Conservation (phyloP, 768 basidiomycete genomes). For the Phlegmacium glaucopus region DNA sequence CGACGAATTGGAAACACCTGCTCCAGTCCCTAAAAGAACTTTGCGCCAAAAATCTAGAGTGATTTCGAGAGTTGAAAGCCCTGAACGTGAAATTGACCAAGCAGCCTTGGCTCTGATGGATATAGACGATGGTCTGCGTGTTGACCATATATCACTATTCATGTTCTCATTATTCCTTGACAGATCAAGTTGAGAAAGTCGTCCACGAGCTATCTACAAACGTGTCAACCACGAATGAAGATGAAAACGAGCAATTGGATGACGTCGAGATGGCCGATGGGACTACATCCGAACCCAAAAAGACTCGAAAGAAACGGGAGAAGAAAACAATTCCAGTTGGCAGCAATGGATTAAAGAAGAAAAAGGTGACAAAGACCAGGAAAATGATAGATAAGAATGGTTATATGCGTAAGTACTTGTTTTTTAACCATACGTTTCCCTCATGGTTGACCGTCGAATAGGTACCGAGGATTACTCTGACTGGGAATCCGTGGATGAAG, state of each 20-base stretch:
- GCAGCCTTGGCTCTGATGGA: conserved; percentile 32
- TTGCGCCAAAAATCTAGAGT: conserved; percentile 30
- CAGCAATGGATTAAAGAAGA: conserved; percentile 74
- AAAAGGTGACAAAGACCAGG: conserved; percentile 56
- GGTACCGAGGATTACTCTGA: conserved; percentile 78
- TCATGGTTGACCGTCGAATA: conserved; percentile 22
- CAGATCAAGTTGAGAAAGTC: conserved; percentile 18
- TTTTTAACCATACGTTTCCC: neutral
- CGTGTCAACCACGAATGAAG: conserved; percentile 18
- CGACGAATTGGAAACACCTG: conserved; percentile 47
- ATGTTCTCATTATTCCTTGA: neutral
- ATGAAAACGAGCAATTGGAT: conserved; percentile 26
- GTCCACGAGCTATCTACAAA: conserved; percentile 15
- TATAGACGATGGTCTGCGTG: conserved; percentile 13
- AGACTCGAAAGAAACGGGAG: conserved; percentile 48
- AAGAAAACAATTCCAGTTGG: conserved; percentile 74
- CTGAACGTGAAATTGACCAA: conserved; percentile 37
- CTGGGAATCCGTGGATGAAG: conserved; percentile 75
- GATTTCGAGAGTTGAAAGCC: conserved; percentile 23
- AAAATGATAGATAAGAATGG: conserved; percentile 60
- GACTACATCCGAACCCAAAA: conserved; percentile 27
- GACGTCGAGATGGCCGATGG: conserved; percentile 39
- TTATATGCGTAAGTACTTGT: conserved; percentile 55
- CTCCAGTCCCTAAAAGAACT: conserved; percentile 27
- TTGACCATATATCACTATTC: neutral